Base-by-base conservation (phyloP, 371 early-diverging fungal species). In the Apophysomyces sp. region DNA sequence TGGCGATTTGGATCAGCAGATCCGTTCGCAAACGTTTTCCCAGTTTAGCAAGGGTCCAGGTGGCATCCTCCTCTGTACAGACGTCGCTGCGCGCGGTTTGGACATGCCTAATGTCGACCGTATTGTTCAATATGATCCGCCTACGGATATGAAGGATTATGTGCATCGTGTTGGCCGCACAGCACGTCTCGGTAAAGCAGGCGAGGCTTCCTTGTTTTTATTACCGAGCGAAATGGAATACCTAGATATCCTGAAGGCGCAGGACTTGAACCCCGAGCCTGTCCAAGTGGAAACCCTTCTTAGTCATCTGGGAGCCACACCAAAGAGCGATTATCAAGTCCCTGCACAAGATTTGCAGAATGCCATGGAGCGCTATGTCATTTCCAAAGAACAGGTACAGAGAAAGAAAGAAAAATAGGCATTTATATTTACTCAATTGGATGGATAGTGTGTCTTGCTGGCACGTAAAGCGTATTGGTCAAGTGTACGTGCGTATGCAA, bases 111-210 rank as follows among this genome's bases (percentile, higher is more conserved):
- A 95, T 66, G 94, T 99, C 26, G 86, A 92, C 28, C 83, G 85
- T 49, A 94, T 99, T 63, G 82, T 99, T 37, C 99, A 99, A 74
- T 98, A 92, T 65, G 99, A 99, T 76, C 89, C 96, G n/a, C 99
- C 99, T 6, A 81, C 90, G 18, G 95, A 94, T 73, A 71, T 93
- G 16, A 86, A 89, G 55, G 96, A 95, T 57, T 99, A 98, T 76
- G 92, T 98, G 32, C 99, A 99, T 80, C 90, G 99, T 67, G 92
- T 93, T 15, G 99, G 99, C 27, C 89, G 99, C 52, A 99, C 99
- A n/a, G 99, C 99, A 30, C 90, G 99, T 67, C 73, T 95, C 26
- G 96, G 95, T 39, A 84, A 89, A 49, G 84, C 84, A 11, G 99
- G 99, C 60, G 84, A 85, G 56, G 94, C 97, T 0, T 65, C 86